Percentiles rank a stretch among this genome's conserved stretches.
Evolutionary conservation across 176 grass and related monocot genomes (phyloP).

Genomic region (Bolboschoenus planiculmis): DNA sequence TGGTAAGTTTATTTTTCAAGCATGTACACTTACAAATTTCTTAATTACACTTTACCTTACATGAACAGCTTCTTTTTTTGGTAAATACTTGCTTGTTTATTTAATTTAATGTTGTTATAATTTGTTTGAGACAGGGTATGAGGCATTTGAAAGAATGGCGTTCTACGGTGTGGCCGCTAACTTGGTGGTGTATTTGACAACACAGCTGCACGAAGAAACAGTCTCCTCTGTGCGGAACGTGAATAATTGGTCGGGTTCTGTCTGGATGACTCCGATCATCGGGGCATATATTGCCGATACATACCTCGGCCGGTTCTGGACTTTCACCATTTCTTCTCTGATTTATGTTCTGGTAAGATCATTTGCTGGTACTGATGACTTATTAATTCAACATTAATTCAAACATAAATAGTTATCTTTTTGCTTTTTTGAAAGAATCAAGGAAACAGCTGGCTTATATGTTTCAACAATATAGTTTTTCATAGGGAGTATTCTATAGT

Average conservation of each 20-base stretch:
- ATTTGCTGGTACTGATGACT: neutral
- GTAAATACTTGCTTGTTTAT: neutral
- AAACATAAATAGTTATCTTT: neutral
- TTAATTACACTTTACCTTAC: neutral
- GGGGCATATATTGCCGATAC: slow-evolving; percentile 73
- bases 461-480: neutral
- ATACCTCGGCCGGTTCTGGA: slow-evolving; percentile 75
- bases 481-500: neutral
- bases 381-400: neutral
- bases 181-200: slow-evolving; percentile 69
- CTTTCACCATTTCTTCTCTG: slow-evolving; percentile 65
- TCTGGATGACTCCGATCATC: slow-evolving; percentile 63
- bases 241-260: slow-evolving; percentile 62
- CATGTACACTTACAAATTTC: neutral
- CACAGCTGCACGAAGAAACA: slow-evolving; percentile 50
- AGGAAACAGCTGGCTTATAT: neutral
- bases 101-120: neutral
- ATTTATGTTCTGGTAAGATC: slow-evolving; percentile 49
- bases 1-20: slow-evolving; percentile 20
- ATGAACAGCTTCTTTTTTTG: no score
- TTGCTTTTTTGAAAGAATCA: neutral
- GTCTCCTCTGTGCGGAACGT: slow-evolving; percentile 62
- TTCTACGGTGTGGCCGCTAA: slow-evolving; percentile 75
- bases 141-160: slow-evolving; percentile 75
- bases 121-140: slow-evolving; percentile 36